A percentile compares a stretch with the other conserved stretches of the same genome.
Conservation (phyloP, 2,329 filamentous ascomycete genomes). For the Neophaeococcomyces mojaviensis region DNA sequence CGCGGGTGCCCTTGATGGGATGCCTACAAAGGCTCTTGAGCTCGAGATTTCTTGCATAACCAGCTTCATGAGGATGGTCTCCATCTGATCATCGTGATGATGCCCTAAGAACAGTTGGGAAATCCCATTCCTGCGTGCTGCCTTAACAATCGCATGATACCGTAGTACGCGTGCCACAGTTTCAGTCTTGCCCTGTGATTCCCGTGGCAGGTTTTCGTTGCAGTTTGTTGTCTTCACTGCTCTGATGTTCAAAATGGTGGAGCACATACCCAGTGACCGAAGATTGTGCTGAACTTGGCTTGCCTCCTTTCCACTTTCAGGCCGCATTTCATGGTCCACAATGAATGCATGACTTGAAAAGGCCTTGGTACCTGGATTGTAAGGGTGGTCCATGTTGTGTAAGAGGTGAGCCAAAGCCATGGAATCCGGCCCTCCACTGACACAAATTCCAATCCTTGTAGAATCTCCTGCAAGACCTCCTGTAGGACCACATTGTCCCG, state of each 20-base stretch:
- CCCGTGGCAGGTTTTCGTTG: too few relatives aligned
- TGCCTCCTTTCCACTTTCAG: conserved; percentile 49
- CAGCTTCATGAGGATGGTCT: conserved; percentile 78
- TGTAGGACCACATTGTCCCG: not conserved
- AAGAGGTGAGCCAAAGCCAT: conserved; percentile 85
- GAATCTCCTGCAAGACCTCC: not conserved
- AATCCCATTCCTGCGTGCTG: conserved; percentile 48
- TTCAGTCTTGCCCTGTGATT: conserved; percentile 69
- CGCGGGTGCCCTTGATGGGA: conserved; percentile 10
- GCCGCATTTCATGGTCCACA: conserved; percentile 54
- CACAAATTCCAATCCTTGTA: conserved; percentile 47
- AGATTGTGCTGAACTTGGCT: conserved; percentile 42
- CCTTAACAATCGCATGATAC: conserved; percentile 61
- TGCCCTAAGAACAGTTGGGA: conserved; percentile 69
- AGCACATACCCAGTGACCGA: conserved; percentile 33
- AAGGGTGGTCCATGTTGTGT: conserved; percentile 33
- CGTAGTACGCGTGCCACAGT: conserved; percentile 65
- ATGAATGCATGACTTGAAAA: conserved; percentile 44
- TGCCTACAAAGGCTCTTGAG: conserved; percentile 18
- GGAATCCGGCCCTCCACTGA: conserved; percentile 94
- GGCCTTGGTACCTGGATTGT: conserved; percentile 26
- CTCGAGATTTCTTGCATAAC: conserved; percentile 11
- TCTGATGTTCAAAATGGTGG: conserved; percentile 39
- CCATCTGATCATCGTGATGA: conserved; percentile 83
- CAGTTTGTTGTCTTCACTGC: conserved; percentile 27